phyloP scores from a whole-genome alignment of 805 yeast species.

The Sugiyamaella qingdaonensis region DNA sequence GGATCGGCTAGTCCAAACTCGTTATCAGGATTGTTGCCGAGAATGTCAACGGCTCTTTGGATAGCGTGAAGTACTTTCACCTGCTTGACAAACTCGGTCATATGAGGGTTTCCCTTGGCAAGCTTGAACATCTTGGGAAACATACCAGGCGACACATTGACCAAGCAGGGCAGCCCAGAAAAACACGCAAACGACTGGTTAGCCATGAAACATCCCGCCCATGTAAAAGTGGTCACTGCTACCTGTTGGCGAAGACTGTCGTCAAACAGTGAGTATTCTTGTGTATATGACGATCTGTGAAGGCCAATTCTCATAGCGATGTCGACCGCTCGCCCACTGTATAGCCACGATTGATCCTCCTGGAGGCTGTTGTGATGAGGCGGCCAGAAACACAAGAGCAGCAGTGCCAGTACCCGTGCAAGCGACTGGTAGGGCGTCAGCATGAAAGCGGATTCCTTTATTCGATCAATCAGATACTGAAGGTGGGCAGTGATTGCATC shows the following conservation, averaged over 20 bases:
- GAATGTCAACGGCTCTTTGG: slow-evolving; percentile 1
- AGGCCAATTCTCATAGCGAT: slow-evolving; percentile 13
- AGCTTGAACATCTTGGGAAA: slow-evolving; percentile 6
- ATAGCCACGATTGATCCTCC: slow-evolving; percentile 13
- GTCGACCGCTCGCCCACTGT: slow-evolving; percentile 10
- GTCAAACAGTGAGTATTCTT: slow-evolving; percentile 6
- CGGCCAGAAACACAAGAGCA: slow-evolving; percentile 12
- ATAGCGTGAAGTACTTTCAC: slow-evolving; percentile 7
- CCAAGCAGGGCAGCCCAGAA: slow-evolving; percentile 8
- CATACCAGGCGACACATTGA: not conserved
- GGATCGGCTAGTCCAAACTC: slow-evolving; percentile 15
- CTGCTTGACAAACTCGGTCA: slow-evolving; percentile 9
- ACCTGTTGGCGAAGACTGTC: slow-evolving; percentile 5
- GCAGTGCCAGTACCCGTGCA: slow-evolving; percentile 4
- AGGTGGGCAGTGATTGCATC: slow-evolving; percentile 1
- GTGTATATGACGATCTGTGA: slow-evolving; percentile 13
- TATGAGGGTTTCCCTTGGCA: not conserved
- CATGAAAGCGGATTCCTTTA: not conserved
- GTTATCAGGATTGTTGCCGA: slow-evolving; percentile 14
- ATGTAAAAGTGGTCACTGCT: not conserved
- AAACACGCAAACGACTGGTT: slow-evolving; percentile 6
- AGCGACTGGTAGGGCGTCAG: slow-evolving; percentile 7
- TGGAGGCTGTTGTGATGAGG: slow-evolving; percentile 4
- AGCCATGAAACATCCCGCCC: slow-evolving; percentile 10
- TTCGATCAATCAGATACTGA: slow-evolving; percentile 1